Conservation (phyloP, 1,284 basidiomycete genomes). For the Kalmanozyma brasiliensis region DNA sequence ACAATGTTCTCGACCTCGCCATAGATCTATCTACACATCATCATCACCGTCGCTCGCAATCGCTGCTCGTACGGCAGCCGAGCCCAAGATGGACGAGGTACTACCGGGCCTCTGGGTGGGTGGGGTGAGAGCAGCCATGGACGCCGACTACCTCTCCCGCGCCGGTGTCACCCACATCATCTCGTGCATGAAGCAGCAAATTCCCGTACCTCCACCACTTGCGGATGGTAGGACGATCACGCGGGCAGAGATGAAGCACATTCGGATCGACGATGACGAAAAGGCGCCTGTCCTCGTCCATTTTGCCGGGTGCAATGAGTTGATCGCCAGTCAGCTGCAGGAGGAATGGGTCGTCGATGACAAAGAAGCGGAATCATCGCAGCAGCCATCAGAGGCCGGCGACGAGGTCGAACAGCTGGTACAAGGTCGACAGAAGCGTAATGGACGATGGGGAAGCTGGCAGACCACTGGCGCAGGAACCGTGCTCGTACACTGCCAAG, state of each 20-base stretch:
- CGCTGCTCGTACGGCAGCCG: not conserved
- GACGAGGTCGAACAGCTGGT: constrained; percentile 29
- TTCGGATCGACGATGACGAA: constrained; percentile 68
- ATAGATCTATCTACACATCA: not conserved
- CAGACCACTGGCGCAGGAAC: constrained; percentile 50
- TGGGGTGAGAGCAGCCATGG: constrained; percentile 55
- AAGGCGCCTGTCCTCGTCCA: constrained; percentile 67
- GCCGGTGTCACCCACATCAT: constrained; percentile 59
- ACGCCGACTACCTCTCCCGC: constrained; percentile 49
- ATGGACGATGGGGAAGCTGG: constrained; percentile 51
- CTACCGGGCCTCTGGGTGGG: constrained; percentile 62
- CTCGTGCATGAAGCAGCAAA: constrained; percentile 56
- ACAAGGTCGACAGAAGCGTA: constrained; percentile 37
- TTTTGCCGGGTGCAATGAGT: constrained; percentile 61
- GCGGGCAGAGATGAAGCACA: constrained; percentile 57
- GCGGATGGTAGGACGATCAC: constrained; percentile 46
- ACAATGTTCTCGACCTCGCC: not conserved
- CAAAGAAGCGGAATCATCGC: not conserved
- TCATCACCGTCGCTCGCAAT: not conserved
- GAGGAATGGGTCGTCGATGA: constrained; percentile 49
- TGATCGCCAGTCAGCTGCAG: constrained; percentile 58
- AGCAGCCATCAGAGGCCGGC: constrained; percentile 1
- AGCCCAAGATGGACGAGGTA: constrained; percentile 59
- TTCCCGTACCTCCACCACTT: constrained; percentile 42
- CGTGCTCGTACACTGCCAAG: constrained; percentile 69